Conservation (phyloP, 2,329 filamentous ascomycete species). For the Botrytis cinerea region DNA sequence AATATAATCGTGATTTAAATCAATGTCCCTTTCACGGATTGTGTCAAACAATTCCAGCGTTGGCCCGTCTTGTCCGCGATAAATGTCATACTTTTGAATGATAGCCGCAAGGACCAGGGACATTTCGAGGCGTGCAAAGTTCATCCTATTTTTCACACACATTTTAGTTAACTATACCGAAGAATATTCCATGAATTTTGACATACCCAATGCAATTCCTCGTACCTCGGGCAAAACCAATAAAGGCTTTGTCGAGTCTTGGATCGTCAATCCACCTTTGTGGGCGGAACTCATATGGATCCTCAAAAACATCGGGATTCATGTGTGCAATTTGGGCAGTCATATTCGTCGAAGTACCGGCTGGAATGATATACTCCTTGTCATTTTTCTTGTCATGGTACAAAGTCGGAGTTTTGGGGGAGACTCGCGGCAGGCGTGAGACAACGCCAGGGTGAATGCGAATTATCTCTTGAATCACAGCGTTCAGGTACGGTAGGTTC, state of each 20-base stretch:
- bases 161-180: too few relatives aligned
- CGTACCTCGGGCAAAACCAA: constrained; percentile 3
- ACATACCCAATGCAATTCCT: constrained; percentile 1
- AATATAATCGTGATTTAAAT: constrained; percentile 8
- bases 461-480: background rate
- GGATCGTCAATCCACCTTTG: constrained; percentile 48
- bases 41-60: background rate
- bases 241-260: constrained; percentile 20
- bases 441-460: constrained; percentile 1
- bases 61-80: background rate
- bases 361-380: background rate
- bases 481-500: background rate
- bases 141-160: background rate
- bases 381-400: background rate
- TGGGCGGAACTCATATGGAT: constrained; percentile 48
- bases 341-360: background rate
- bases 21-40: background rate
- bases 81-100: background rate
- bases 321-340: constrained; percentile 42
- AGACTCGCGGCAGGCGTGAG: background rate
- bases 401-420: background rate
- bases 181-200: background rate
- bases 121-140: constrained; percentile 5
- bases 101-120: constrained; percentile 1
- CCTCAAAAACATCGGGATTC: constrained; percentile 46